Base-by-base conservation (phyloP, 2,329 filamentous ascomycete genomes). In the Diatrype stigma region DNA sequence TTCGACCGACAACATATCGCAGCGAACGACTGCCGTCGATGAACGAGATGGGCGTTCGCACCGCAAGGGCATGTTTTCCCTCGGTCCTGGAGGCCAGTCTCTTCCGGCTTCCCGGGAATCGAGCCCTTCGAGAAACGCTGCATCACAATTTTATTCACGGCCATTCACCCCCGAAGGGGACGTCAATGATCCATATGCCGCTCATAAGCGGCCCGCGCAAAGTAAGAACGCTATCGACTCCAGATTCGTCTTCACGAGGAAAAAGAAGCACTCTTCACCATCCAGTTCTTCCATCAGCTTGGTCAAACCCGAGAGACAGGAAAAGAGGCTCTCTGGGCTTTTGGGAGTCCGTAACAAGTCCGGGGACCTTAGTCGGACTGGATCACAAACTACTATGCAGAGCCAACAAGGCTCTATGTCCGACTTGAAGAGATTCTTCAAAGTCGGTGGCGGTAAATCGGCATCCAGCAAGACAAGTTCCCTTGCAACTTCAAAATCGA, bases 381-480 rank as follows among this genome's bases (percentile, higher is more conserved):
- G 79, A 44, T 69, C 74, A 49, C 73, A 82, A 21, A 73, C 73
- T 35, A 72, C 73, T 49, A 72, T 72, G 2, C 77, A 79, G 54
- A 77, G 72, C 56, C 76, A 79, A 47, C 83, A 89, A 53, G 85
- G 88, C 21, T 96, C 94, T 5, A 97, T 97, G 88, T 86, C 89
- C 3, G 93, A 97, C 62, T 72, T 99, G 54, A 96, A 96, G 73
- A 82, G 94, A n/a, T 99, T 99, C 68, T 96, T 99, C 76, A 94
- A 86, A 70, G 85, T 90, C 54, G 82, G 86, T 48, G 81, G 82
- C 2, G 79, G 85, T 59, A 90, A 90, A 64, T 79, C 85, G 52
- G 90, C 21, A n/a, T 44, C 40, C 5, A 44, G 40, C 22, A 44
- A 44, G 40, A 5, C 14, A 19, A 21, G 19, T 1, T n/a, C 22